Conservation (phyloP, 169 alveolate species). For the Plasmodium cynomolgi region DNA sequence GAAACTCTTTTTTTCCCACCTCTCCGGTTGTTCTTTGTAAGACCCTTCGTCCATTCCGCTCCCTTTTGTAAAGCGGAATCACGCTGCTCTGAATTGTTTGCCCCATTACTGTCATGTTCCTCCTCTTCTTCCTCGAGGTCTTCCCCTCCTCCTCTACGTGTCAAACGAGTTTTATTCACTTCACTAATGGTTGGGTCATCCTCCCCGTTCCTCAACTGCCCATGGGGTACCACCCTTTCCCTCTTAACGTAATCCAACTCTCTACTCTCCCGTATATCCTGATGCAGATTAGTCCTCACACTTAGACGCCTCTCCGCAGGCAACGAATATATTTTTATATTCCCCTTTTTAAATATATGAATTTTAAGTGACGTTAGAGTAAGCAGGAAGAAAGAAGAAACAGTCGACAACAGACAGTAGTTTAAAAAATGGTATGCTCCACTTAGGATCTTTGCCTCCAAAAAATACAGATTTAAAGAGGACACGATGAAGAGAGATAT, state of each 20-base stretch:
- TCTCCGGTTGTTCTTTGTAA: neutral
- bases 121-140: neutral
- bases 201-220: neutral
- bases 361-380: conserved; percentile 44
- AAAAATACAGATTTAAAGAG: conserved; percentile 42
- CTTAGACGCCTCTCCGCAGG: neutral
- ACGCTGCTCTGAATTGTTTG: neutral
- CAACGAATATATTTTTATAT: conserved; percentile 20
- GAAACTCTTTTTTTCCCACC: neutral
- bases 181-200: neutral
- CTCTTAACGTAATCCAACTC: neutral
- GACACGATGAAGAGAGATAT: conserved; percentile 63
- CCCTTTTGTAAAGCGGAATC: neutral
- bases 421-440: conserved; percentile 61
- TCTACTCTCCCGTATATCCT: neutral
- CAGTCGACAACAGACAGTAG: conserved; percentile 47
- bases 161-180: neutral
- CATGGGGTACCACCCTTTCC: neutral
- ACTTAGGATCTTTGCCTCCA: conserved; percentile 47
- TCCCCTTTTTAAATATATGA: conserved; percentile 27
- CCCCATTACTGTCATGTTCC: neutral
- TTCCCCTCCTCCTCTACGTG: neutral
- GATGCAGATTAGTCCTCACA: neutral
- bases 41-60: neutral
- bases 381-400: conserved; percentile 45